phyloP scores from a whole-genome alignment of 2,329 filamentous ascomycete genomes.

The Achaetomium macrosporum region DNA sequence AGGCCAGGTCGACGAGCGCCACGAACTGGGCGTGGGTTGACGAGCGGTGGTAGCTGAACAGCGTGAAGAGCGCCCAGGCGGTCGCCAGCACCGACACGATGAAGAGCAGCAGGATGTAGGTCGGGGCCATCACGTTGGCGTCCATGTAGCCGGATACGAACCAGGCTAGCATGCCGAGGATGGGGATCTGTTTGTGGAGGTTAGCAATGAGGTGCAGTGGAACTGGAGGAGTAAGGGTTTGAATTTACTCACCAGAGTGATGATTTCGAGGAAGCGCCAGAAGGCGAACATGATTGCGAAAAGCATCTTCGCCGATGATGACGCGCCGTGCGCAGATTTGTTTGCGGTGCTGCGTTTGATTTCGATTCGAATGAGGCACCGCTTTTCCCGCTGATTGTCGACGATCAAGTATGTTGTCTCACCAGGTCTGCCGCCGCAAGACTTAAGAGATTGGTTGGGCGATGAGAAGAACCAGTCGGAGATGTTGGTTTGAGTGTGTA shows the following conservation, averaged over 20 bases:
- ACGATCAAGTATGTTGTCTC: too few species aligned
- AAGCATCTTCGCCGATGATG: conserved; percentile 44
- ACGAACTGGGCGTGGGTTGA: conserved; percentile 57
- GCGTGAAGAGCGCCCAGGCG: conserved; percentile 58
- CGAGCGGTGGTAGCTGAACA: conserved; percentile 62
- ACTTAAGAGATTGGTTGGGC: too few species aligned
- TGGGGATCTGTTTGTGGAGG: conserved; percentile 47
- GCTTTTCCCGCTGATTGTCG: too few species aligned
- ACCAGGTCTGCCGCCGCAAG: too few species aligned
- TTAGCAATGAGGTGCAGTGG: too few species aligned
- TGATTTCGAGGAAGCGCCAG: conserved; percentile 56
- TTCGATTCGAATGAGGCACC: too few species aligned
- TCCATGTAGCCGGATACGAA: conserved; percentile 57
- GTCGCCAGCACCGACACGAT: conserved; percentile 59
- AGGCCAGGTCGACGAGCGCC: conserved; percentile 52
- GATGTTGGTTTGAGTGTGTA: not conserved
- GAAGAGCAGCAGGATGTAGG: conserved; percentile 60
- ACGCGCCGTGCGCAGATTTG: conserved; percentile 6
- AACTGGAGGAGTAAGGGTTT: not conserved
- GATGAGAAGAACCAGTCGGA: not conserved
- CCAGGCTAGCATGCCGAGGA: conserved; percentile 61
- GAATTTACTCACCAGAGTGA: conserved; percentile 49
- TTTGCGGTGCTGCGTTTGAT: too few species aligned
- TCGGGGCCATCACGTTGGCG: conserved; percentile 53
- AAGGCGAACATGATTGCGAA: conserved; percentile 59